phyloP scores from a whole-genome alignment of 2,329 filamentous ascomycete species.

The Ceratocystis smalleyi region DNA sequence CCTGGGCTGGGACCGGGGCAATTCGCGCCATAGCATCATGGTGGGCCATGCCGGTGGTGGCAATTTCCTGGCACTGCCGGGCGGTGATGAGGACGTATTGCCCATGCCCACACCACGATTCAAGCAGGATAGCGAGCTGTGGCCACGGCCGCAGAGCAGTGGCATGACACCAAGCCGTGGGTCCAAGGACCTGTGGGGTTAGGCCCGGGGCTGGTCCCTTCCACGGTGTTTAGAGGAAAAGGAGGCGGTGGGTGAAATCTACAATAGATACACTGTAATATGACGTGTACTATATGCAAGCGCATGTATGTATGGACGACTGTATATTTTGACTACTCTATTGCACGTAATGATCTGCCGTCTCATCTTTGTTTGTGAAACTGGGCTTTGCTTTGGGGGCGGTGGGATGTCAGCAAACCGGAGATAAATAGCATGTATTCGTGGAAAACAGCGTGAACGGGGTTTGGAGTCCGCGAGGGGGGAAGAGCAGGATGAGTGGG shows the following conservation, averaged over 20 bases:
- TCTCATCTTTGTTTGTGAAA: not conserved
- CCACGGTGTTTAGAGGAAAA: not conserved
- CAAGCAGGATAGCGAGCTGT: constrained; percentile 24
- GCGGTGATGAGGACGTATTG: constrained; percentile 17
- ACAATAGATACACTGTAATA: not conserved
- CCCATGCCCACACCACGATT: constrained; percentile 17
- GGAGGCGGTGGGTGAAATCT: not conserved
- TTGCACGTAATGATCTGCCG: not conserved
- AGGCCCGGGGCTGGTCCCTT: not conserved
- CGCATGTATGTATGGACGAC: too few species aligned
- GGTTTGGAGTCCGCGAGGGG: too few species aligned
- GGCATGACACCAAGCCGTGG: constrained; percentile 26
- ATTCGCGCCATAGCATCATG: constrained; percentile 39
- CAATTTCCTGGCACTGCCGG: constrained; percentile 39
- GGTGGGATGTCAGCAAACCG: not conserved
- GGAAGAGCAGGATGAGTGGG: not conserved
- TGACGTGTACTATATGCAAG: not conserved
- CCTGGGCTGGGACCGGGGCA: constrained; percentile 35
- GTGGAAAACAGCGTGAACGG: too few species aligned
- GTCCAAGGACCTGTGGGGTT: constrained; percentile 31
- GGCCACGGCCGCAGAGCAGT: constrained; percentile 32
- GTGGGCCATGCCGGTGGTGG: constrained; percentile 34
- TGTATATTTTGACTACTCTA: not conserved
- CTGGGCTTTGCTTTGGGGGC: not conserved
- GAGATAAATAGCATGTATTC: not conserved